Percentiles rank a stretch among this genome's conserved stretches.
Conservation (phyloP, 2,329 filamentous ascomycete species). For the Alternaria consortialis region DNA sequence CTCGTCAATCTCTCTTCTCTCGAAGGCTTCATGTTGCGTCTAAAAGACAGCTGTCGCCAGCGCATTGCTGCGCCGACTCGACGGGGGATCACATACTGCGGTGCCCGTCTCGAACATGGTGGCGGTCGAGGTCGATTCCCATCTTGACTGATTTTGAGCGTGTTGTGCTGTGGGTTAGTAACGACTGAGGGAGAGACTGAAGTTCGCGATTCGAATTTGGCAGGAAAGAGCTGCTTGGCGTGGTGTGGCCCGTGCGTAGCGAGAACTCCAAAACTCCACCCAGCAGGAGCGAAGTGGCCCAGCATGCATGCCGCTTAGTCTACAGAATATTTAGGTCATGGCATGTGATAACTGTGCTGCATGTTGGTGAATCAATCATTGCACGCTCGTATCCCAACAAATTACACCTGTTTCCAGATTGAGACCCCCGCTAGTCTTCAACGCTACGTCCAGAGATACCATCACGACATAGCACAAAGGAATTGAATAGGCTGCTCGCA, state of each 20-base stretch:
- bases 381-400: not conserved
- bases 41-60: constrained; percentile 50
- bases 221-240: constrained; percentile 21
- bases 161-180: constrained; percentile 48
- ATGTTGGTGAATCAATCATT: not conserved
- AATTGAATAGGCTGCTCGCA: constrained; percentile 8
- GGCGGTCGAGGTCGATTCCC: constrained; percentile 61
- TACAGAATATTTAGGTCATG: not conserved
- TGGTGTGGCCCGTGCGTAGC: constrained; percentile 17
- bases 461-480: not conserved
- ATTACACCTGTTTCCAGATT: not conserved
- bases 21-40: constrained; percentile 50
- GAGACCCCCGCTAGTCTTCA: not conserved
- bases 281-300: constrained; percentile 1
- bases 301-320: not conserved
- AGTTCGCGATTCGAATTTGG: constrained; percentile 29
- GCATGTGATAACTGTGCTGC: not conserved
- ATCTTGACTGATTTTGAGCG: constrained; percentile 48
- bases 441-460: not conserved
- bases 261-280: constrained; percentile 12
- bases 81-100: constrained; percentile 61
- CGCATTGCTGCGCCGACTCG: constrained; percentile 52
- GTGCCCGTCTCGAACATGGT: constrained; percentile 74
- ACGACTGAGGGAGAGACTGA: constrained; percentile 19
- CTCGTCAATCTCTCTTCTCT: constrained; percentile 48